These are phyloP conservation scores for Chloromonas sp. DNA, from an alignment of 163 green algal species.

Conservation along the genomic window DNA sequence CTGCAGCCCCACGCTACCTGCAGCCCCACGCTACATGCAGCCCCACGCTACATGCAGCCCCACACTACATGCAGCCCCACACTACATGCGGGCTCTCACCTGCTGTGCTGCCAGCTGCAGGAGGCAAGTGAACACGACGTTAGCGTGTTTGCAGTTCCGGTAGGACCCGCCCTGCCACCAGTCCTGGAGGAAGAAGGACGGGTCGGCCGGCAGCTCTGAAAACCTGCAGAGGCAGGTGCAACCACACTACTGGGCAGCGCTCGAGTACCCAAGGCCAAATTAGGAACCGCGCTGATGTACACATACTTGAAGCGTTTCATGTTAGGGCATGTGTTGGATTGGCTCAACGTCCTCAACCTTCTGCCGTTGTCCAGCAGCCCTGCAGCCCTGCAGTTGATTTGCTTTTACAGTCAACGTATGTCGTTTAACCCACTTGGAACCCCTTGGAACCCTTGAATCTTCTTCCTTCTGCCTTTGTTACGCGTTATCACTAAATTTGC, in stretches of 20 bases:
- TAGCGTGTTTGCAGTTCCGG: constrained; percentile 19
- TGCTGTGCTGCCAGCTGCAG: background rate
- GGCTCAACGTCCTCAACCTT: too few relatives aligned
- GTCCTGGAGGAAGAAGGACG: constrained; percentile 13
- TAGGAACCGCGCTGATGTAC: too few relatives aligned
- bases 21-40: background rate
- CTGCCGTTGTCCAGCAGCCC: too few relatives aligned
- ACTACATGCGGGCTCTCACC: background rate
- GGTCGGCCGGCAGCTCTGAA: constrained; percentile 7
- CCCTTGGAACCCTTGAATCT: too few relatives aligned
- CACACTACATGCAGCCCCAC: background rate
- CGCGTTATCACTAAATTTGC: too few relatives aligned
- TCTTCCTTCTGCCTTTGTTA: too few relatives aligned
- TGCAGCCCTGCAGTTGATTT: too few relatives aligned
- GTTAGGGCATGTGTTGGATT: too few relatives aligned
- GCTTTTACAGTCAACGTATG: too few relatives aligned
- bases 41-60: background rate
- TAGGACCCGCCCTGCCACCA: constrained; percentile 18
- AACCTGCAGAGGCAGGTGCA: constrained; percentile 2
- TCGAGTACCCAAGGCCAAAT: too few relatives aligned
- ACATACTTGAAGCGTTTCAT: too few relatives aligned
- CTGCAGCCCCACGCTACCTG: background rate
- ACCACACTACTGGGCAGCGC: background rate
- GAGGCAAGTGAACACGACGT: constrained; percentile 5
- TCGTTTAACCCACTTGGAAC: too few relatives aligned